Conservation (phyloP, 495 filamentous ascomycete species). For the Bombardia bombarda region DNA sequence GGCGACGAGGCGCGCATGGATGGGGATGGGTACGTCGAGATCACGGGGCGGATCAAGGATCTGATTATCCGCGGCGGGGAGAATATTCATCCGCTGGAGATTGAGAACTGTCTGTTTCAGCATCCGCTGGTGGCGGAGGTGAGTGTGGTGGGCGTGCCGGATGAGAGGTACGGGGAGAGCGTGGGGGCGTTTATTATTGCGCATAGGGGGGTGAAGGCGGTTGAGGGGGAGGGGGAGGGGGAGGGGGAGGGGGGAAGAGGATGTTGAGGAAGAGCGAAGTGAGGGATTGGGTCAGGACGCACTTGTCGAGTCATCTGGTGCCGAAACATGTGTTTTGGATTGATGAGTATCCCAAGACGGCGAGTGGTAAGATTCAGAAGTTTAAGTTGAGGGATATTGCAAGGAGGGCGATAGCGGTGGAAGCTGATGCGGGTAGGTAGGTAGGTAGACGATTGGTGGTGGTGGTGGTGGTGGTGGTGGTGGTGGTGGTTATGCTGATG, state of each 20-base stretch:
- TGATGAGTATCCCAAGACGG: slow-evolving; percentile 79
- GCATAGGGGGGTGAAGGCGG: slow-evolving; percentile 29
- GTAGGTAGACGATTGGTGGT: neutral
- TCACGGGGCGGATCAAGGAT: slow-evolving; percentile 72
- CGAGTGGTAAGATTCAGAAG: slow-evolving; percentile 96
- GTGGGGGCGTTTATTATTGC: slow-evolving; percentile 75
- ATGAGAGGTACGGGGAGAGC: slow-evolving; percentile 76
- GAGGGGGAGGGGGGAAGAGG: slow-evolving; percentile 8
- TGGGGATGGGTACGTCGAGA: slow-evolving; percentile 55
- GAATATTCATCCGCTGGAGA: slow-evolving; percentile 92
- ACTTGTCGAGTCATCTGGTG: slow-evolving; percentile 69
- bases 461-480: neutral
- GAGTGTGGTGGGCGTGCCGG: slow-evolving; percentile 76
- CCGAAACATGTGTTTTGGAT: slow-evolving; percentile 89
- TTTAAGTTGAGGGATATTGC: slow-evolving; percentile 65
- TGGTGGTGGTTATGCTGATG: neutral
- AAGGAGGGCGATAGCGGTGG: neutral
- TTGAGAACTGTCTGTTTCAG: slow-evolving; percentile 83
- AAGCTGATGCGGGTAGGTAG: neutral
- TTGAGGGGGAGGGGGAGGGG: slow-evolving; percentile 18
- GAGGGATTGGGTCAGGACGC: slow-evolving; percentile 61
- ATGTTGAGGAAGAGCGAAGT: slow-evolving; percentile 48
- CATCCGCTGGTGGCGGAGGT: slow-evolving; percentile 62
- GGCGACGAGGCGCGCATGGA: slow-evolving; percentile 95
- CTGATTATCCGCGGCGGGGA: slow-evolving; percentile 87